Evolutionary conservation across 164 flowering plant genomes (phyloP), one percentile per base, ranked within the genome.

Genomic region (Nymphaea colorata): DNA sequence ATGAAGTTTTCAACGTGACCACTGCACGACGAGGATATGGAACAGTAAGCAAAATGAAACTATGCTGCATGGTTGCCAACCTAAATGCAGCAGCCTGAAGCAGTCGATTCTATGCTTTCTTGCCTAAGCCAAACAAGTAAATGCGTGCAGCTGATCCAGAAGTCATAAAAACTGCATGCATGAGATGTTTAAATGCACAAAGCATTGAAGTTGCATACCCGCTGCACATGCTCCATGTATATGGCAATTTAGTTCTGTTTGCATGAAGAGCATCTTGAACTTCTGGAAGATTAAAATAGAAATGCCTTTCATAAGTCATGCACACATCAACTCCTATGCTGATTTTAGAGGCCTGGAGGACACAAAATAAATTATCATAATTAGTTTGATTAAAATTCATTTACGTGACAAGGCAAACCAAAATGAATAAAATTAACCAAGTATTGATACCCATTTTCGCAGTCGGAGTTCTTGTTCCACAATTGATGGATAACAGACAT

Each of bases 231-330:
- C 82, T 68, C 98, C 99, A 94, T 4, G 59, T 17, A 69, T 94
- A 94, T 41, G 88, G 89, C 62, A 94, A 75, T 12, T 79, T 80
- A 4, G 97, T 94, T 42, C 91, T 78, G 76, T 91, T 94, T 11
- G 99, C 97, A 82, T 94, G 99, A 73, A 94, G 96, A 69, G 97
- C 95, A 69, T 76, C 74, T 74, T 94, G 99, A 79, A 91, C 99
- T 72, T 82, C 87, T 0, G 96, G 99, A 72, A 91, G 97, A 77
- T 91, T 94, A 71, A 94, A 84, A 75, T 94, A 91, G 79, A 86
- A 88, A 3, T 69, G 74, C 65, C 92, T 80, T 81, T 94, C 99
- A 42, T 74, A 81, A 75, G 72, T 83, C 86, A 94, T 86, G 77
- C 97, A 94, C 41, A 94, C 99, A 79, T 94, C 97, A 70, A 94